These are phyloP conservation scores for Phlyctochytrium planicorne DNA, from an alignment of 192 early-diverging fungal genomes.

Conservation along the genomic window DNA sequence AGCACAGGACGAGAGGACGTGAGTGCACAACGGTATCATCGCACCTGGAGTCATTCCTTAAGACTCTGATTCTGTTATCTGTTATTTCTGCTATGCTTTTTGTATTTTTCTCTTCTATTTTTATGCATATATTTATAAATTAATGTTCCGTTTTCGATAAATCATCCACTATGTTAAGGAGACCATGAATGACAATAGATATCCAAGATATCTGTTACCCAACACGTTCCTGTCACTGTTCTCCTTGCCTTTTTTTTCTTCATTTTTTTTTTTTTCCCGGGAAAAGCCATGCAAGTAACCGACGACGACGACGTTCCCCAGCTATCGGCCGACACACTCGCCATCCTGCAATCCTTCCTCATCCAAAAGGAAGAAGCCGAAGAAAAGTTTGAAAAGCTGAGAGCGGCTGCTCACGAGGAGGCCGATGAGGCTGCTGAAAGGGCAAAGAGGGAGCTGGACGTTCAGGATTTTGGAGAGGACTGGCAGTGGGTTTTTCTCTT, in stretches of 20 bases:
- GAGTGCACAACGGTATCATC: too few relatives aligned
- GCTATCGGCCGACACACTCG: slow-evolving; percentile 24
- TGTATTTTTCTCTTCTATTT: too few relatives aligned
- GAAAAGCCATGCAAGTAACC: background rate
- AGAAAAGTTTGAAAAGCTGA: slow-evolving; percentile 61
- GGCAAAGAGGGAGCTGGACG: slow-evolving; percentile 36
- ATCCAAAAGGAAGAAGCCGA: slow-evolving; percentile 64
- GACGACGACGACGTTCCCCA: slow-evolving; percentile 19
- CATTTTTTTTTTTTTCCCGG: background rate
- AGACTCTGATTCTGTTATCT: too few relatives aligned
- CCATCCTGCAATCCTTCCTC: slow-evolving; percentile 60
- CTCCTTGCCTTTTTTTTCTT: background rate
- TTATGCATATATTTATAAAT: too few relatives aligned
- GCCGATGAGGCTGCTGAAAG: slow-evolving; percentile 33
- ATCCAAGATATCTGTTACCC: too few relatives aligned
- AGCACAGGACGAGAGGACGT: too few relatives aligned
- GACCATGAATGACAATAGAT: too few relatives aligned
- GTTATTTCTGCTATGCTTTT: too few relatives aligned
- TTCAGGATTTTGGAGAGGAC: slow-evolving; percentile 74
- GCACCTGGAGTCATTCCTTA: too few relatives aligned
- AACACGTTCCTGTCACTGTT: background rate
- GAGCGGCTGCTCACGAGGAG: slow-evolving; percentile 38
- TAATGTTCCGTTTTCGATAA: too few relatives aligned
- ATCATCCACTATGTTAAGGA: too few relatives aligned
- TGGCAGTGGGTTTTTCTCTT: slow-evolving; percentile 59